Conservation (phyloP, 1,139 yeast species). For the Lodderomyces beijingensis region DNA sequence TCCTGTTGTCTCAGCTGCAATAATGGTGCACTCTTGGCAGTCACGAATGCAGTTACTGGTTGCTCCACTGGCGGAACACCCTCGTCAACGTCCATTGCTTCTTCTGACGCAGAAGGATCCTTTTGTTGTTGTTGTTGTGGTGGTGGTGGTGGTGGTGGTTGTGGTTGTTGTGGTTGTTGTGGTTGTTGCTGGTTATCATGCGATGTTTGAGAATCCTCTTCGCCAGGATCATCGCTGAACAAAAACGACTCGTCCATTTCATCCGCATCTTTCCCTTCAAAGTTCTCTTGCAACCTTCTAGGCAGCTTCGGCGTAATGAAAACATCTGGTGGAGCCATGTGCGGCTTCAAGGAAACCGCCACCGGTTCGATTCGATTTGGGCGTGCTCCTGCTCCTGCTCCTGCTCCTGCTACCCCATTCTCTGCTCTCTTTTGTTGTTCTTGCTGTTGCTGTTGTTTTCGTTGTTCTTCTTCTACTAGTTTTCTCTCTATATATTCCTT, state of each 20-base stretch:
- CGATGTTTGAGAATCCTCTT: slow-evolving; percentile 5
- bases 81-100: background rate
- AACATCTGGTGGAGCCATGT: slow-evolving; percentile 10
- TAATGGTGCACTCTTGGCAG: slow-evolving; percentile 55
- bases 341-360: no score
- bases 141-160: slow-evolving; percentile 2
- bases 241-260: slow-evolving; percentile 55
- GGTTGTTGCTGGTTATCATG: background rate
- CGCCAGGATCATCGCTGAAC: slow-evolving; percentile 57
- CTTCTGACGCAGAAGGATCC: no score
- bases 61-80: background rate
- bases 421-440: slow-evolving; percentile 1
- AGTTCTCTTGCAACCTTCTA: slow-evolving; percentile 14
- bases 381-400: slow-evolving; percentile 1
- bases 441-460: slow-evolving; percentile 3
- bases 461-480: slow-evolving; percentile 5
- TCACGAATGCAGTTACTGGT: slow-evolving; percentile 41
- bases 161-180: slow-evolving; percentile 10
- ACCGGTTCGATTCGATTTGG: no score
- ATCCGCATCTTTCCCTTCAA: slow-evolving; percentile 20
- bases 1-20: slow-evolving; percentile 43
- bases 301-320: slow-evolving; percentile 13
- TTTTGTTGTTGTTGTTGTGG: slow-evolving; percentile 1
- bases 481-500: slow-evolving; percentile 11
- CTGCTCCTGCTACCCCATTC: slow-evolving; percentile 4